These are phyloP conservation scores for Ceratobasidium sp. DNA, from an alignment of 1,284 basidiomycete species.

Conservation along the genomic window DNA sequence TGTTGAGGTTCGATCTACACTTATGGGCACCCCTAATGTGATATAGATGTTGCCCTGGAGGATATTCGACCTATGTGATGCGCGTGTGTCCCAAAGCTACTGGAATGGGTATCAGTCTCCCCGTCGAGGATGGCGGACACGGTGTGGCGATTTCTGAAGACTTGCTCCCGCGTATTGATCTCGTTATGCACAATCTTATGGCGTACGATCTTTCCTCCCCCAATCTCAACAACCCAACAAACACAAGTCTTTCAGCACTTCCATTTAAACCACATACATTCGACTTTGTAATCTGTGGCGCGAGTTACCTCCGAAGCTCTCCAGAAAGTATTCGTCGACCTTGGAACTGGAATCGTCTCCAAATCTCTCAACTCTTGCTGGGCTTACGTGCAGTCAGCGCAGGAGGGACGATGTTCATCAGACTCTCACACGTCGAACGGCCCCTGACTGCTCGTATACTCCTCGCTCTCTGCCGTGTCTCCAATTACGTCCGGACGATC, in stretches of 20 bases:
- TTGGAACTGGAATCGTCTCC: slow-evolving; percentile 48
- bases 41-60: slow-evolving; percentile 43
- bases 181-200: slow-evolving; percentile 18
- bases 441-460: slow-evolving; percentile 56
- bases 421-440: slow-evolving; percentile 56
- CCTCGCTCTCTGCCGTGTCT: slow-evolving; percentile 51
- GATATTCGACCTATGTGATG: slow-evolving; percentile 30
- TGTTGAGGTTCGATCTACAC: neutral
- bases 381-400: slow-evolving; percentile 53
- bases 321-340: slow-evolving; percentile 50
- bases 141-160: slow-evolving; percentile 4
- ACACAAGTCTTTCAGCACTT: neutral
- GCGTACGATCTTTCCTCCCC: slow-evolving; percentile 26
- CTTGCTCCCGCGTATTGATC: neutral
- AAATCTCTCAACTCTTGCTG: slow-evolving; percentile 57
- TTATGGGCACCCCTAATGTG: neutral
- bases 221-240: neutral
- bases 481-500: slow-evolving; percentile 11
- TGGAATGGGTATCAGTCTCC: slow-evolving; percentile 40
- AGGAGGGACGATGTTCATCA: slow-evolving; percentile 57
- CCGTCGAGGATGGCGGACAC: slow-evolving; percentile 42
- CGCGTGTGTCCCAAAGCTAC: neutral
- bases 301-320: slow-evolving; percentile 55
- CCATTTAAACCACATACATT: slow-evolving; percentile 49
- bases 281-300: slow-evolving; percentile 57